Evolutionary conservation across 2,329 filamentous ascomycete species (phyloP), one percentile per base, ranked within the genome.

Genomic region (Chalaropsis ovoidea): DNA sequence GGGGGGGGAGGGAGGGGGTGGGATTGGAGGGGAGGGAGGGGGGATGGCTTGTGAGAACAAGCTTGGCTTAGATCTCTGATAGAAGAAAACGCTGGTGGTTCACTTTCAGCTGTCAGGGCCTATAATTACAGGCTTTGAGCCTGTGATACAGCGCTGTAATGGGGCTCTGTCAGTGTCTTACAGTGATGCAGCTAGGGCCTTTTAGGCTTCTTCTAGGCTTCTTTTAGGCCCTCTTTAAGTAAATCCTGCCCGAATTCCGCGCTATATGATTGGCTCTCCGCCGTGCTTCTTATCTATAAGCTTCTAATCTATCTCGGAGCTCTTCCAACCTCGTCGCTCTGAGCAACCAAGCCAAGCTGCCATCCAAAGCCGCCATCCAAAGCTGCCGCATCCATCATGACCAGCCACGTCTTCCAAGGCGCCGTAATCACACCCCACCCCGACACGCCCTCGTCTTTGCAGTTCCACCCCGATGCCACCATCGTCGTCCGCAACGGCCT

Each of bases 391-490:
- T 13, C 22, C 27, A 54, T 35, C 27, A 63, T 63, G 65, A 13
- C 27, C n/a, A 8, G 22, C 47, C 62, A 56, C 4, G 47, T 62
- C 19, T 49, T 67, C 19, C 45, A 35, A 42, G 58, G 62, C 24
- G 56, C 62, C 13, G 61, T 67, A n/a, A 54, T 64, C 35, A 67
- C 65, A 39, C 65, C 65, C 22, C 49, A 52, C 17, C 19, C 39
- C 3, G 43, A 47, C 8, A 49, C 52, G n/a, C 61, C 56, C 27
- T 39, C 5, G 22, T 24, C n/a, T 43, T 42, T 67, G 3, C 22
- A 49, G n/a, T 31, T 65, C 11, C 24, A 67, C 22, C 19, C 43
- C 10, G 47, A 61, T 35, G 62, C 47, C 39, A 56, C 49, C 8
- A n/a, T 65, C 5, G 58, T 65, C 19, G 43, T 67, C 4, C 35